These are phyloP conservation scores for Fragilaria radians DNA, from an alignment of 108 stramenopile species.

Conservation along the genomic window DNA sequence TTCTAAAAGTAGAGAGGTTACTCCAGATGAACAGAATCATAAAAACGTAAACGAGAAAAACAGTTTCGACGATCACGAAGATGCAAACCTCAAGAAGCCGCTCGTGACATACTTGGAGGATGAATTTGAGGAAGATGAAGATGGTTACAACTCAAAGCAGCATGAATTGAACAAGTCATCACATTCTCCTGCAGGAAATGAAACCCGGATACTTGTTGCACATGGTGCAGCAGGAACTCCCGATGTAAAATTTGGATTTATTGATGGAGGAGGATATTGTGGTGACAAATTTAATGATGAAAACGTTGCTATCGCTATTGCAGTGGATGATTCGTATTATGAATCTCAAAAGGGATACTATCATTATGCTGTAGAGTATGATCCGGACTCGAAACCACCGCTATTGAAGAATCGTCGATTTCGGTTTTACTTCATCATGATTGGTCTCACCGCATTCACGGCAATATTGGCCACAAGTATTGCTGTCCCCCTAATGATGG, in stretches of 20 bases:
- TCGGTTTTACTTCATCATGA: slow-evolving; percentile 57
- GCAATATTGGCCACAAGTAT: neutral
- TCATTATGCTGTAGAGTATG: slow-evolving; percentile 68
- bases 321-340: slow-evolving; percentile 27
- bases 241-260: slow-evolving; percentile 16
- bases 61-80: too few relatives aligned
- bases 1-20: too few relatives aligned
- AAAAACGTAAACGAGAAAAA: too few relatives aligned
- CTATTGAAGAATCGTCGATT: slow-evolving; percentile 55
- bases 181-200: too few relatives aligned
- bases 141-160: too few relatives aligned
- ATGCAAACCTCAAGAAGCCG: too few relatives aligned
- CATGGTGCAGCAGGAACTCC: slow-evolving; percentile 14
- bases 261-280: neutral
- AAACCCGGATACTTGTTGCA: neutral
- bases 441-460: neutral
- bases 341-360: slow-evolving; percentile 55
- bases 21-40: too few relatives aligned
- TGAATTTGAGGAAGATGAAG: too few relatives aligned
- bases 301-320: slow-evolving; percentile 53
- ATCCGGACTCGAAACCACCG: slow-evolving; percentile 71
- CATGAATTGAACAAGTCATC: too few relatives aligned
- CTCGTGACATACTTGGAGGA: too few relatives aligned
- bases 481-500: neutral
- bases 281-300: slow-evolving; percentile 6